phyloP scores from a whole-genome alignment of 805 yeast species.

The Saccharomycopsis fibuligera region DNA sequence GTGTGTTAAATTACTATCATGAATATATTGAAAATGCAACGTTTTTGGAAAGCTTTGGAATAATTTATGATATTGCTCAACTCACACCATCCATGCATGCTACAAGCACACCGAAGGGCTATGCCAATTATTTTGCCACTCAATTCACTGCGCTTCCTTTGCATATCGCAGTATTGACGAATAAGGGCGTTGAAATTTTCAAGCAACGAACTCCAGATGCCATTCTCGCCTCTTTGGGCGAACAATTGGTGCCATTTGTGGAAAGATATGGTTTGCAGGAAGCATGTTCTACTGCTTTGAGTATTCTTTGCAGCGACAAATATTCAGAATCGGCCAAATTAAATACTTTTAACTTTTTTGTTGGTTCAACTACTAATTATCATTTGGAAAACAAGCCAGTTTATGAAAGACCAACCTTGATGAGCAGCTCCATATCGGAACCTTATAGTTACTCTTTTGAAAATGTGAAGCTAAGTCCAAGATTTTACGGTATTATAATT shows the following conservation, averaged over 20 bases:
- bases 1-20: slow-evolving; percentile 66
- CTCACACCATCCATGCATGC: slow-evolving; percentile 67
- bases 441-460: slow-evolving; percentile 43
- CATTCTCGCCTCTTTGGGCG: slow-evolving; percentile 63
- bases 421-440: slow-evolving; percentile 24
- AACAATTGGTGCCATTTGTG: slow-evolving; percentile 62
- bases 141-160: slow-evolving; percentile 67
- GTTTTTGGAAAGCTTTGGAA: slow-evolving; percentile 52
- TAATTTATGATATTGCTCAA: slow-evolving; percentile 67
- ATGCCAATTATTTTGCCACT: slow-evolving; percentile 78
- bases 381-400: slow-evolving; percentile 37
- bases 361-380: slow-evolving; percentile 31
- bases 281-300: slow-evolving; percentile 82
- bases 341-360: slow-evolving; percentile 37
- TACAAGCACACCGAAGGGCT: slow-evolving; percentile 70
- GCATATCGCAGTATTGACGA: slow-evolving; percentile 77
- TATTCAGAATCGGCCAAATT: slow-evolving; percentile 45
- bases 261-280: slow-evolving; percentile 82
- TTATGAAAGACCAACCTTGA: slow-evolving; percentile 25
- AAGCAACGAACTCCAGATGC: slow-evolving; percentile 76
- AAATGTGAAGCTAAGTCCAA: slow-evolving; percentile 82
- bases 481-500: slow-evolving; percentile 83
- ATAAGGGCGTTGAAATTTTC: slow-evolving; percentile 68
- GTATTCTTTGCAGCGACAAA: slow-evolving; percentile 71
- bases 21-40: slow-evolving; percentile 78